Conservation (phyloP, 2,329 filamentous ascomycete genomes). For the Pyrenochaeta sp. region DNA sequence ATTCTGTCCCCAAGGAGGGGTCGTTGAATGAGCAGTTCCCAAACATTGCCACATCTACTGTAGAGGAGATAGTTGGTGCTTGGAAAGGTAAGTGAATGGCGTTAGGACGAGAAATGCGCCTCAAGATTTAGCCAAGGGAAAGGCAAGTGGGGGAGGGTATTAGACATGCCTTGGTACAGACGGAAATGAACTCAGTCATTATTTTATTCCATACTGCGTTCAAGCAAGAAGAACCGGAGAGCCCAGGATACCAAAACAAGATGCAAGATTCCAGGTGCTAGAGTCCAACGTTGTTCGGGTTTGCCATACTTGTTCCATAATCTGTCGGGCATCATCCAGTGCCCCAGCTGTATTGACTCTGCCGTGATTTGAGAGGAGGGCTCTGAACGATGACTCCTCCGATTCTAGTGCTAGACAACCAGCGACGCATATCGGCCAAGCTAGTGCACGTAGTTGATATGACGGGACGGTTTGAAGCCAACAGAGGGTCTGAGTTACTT, state of each 20-base stretch:
- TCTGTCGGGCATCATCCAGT: not conserved
- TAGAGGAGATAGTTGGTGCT: slow-evolving; percentile 18
- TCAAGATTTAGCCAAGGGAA: too few species aligned
- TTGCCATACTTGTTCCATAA: not conserved
- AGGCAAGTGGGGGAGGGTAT: too few species aligned
- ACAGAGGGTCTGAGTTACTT: not conserved
- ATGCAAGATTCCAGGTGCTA: slow-evolving; percentile 11
- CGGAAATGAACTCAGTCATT: not conserved
- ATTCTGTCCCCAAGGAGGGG: slow-evolving; percentile 11
- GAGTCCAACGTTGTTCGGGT: not conserved
- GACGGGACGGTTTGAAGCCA: not conserved
- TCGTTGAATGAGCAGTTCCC: slow-evolving; percentile 28
- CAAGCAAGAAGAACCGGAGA: slow-evolving; percentile 13
- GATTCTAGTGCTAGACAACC: slow-evolving; percentile 18
- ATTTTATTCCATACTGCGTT: not conserved
- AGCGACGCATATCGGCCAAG: slow-evolving; percentile 23
- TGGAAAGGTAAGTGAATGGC: slow-evolving; percentile 3
- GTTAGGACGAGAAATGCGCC: too few species aligned
- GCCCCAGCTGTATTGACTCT: not conserved
- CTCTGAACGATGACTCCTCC: slow-evolving; percentile 7
- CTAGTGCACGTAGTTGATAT: slow-evolving; percentile 16
- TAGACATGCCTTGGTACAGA: too few species aligned
- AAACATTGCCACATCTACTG: slow-evolving; percentile 18
- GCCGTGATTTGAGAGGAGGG: slow-evolving; percentile 4
- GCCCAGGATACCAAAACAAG: slow-evolving; percentile 14